Evolutionary conservation across 768 basidiomycete genomes (phyloP), one percentile per base, ranked within the genome.

Genomic region (Pleurotus cornucopiae): DNA sequence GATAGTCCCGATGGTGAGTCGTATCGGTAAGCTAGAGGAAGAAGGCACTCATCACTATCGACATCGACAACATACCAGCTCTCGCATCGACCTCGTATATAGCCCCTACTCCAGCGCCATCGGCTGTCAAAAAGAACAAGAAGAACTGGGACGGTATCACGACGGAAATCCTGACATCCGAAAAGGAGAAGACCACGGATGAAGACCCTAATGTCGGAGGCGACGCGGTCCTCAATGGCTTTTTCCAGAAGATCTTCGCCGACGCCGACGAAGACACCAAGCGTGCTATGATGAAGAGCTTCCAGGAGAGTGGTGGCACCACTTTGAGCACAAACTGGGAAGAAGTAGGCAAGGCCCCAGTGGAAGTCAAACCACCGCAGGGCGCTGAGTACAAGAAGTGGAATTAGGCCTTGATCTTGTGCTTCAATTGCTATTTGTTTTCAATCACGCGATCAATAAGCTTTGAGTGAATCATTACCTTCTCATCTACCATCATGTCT

Each of bases 271-370:
- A 94, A 0, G 91, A 99, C 63, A 92, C 95, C 12, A 84, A 79
- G 64, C 82, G 86, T 38, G 97, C 97, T 2, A 99, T 99, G 94
- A 85, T 98, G 86, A 99, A 99, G 81, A 95, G 92, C 66, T 98
- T 91, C 69, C 78, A 80, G 58, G 96, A 99, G 76, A 93, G 91
- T 62, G 94, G 94, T 5, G 97, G 97, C 6, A 99, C 97, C 6
- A 88, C 93, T 0, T 76, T 99, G 40, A 94, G 91, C 73, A 99
- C 96, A 0, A 93, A 97, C 69, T 99, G 96, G 96, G 84, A 83
- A 4, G 91, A 94, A 60, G 93, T 99, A 13, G 74, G 69, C 59
- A 89, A 88, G 73, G 76, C 57, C 6, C 75, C 70, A 58, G 86
- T 91, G 2, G 82, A 87, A 34, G 86, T 94, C 37, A 86, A 88